Conservation (phyloP, 108 stramenopile species). For the Skeletonema grethae region DNA sequence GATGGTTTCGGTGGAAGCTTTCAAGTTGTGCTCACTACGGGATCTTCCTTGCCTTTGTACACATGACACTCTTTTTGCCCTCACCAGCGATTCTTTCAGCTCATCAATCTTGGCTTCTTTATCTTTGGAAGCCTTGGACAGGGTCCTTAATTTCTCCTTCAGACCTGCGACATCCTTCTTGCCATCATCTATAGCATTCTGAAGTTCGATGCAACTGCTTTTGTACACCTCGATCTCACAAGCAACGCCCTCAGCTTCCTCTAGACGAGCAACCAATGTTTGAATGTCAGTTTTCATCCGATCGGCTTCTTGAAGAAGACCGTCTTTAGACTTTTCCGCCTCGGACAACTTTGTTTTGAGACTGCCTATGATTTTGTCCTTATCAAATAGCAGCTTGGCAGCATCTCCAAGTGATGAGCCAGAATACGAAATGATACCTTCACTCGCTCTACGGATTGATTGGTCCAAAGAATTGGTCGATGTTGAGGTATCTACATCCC, state of each 20-base stretch:
- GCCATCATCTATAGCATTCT: constrained; percentile 9
- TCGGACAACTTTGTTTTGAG: constrained; percentile 6
- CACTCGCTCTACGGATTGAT: constrained; percentile 10
- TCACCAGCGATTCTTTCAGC: constrained; percentile 6
- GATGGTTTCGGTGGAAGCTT: constrained; percentile 10
- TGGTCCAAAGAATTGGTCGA: constrained; percentile 25
- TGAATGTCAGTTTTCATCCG: constrained; percentile 23
- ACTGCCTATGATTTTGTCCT: constrained; percentile 18
- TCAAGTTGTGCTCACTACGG: constrained; percentile 26
- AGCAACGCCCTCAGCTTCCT: constrained; percentile 23
- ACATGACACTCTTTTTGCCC: constrained; percentile 32
- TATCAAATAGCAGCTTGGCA: constrained; percentile 15
- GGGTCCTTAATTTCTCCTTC: constrained; percentile 17
- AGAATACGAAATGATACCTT: constrained; percentile 5
- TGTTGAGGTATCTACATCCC: constrained; percentile 16
- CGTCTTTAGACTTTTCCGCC: constrained; percentile 1
- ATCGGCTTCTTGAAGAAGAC: constrained; percentile 7
- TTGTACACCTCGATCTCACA: constrained; percentile 13
- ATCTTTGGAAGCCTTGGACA: constrained; percentile 16
- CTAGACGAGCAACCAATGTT: constrained; percentile 15
- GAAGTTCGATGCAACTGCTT: constrained; percentile 14
- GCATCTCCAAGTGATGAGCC: constrained; percentile 24
- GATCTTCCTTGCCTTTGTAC: constrained; percentile 31
- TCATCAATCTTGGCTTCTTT: constrained; percentile 22
- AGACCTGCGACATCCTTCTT: constrained; percentile 9